These are phyloP conservation scores for Cystobasidiaceae sp. DNA, from an alignment of 1,284 basidiomycete species.

Conservation along the genomic window DNA sequence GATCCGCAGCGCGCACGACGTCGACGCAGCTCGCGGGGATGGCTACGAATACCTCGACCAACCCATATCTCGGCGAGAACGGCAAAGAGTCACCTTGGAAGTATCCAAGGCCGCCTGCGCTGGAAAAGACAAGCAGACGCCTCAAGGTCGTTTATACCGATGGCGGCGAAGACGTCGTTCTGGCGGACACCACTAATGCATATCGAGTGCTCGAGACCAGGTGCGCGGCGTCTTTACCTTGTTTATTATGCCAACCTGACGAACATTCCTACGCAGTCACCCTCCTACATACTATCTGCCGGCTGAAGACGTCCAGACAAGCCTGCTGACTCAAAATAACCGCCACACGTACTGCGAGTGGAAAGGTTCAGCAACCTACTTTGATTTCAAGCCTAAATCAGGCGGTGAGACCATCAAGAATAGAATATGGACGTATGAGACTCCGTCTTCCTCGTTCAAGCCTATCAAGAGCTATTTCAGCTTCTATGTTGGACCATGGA, in stretches of 20 bases:
- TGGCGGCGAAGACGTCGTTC: slow-evolving; percentile 35
- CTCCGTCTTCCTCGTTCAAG: slow-evolving; percentile 42
- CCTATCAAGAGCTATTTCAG: slow-evolving; percentile 43
- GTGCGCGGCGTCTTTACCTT: slow-evolving; percentile 29
- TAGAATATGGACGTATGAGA: slow-evolving; percentile 46
- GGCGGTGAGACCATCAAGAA: slow-evolving; percentile 32
- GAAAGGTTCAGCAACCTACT: slow-evolving; percentile 45
- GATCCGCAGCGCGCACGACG: not conserved
- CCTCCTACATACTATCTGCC: slow-evolving; percentile 48
- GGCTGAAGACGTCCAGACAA: slow-evolving; percentile 34
- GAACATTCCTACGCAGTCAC: slow-evolving; percentile 37
- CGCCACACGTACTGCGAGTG: slow-evolving; percentile 45
- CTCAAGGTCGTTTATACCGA: slow-evolving; percentile 43
- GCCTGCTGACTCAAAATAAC: slow-evolving; percentile 36
- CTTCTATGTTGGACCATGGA: slow-evolving; percentile 39
- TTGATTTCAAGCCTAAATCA: slow-evolving; percentile 37
- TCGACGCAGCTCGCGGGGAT: not conserved
- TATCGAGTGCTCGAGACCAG: slow-evolving; percentile 47
- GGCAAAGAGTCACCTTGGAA: slow-evolving; percentile 46
- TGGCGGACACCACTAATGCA: slow-evolving; percentile 44
- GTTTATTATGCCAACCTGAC: not conserved
- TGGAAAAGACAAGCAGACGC: slow-evolving; percentile 43
- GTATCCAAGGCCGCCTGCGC: slow-evolving; percentile 46
- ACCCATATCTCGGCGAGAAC: not conserved
- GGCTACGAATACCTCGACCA: not conserved